phyloP scores from a whole-genome alignment of 805 yeast species.

The Saturnispora dispora region DNA sequence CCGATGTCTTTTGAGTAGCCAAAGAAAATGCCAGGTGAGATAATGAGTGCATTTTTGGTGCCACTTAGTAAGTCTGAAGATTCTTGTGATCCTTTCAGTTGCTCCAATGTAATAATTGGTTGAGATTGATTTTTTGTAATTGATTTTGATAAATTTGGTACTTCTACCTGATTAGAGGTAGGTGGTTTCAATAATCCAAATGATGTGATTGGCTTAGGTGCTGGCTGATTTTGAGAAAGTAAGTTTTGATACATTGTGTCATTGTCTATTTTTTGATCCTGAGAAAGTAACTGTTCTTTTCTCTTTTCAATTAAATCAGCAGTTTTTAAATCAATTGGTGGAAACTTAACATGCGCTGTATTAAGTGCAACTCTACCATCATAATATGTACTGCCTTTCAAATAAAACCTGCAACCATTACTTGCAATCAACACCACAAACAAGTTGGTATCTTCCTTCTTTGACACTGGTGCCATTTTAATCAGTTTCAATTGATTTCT shows the following conservation, averaged over 20 bases:
- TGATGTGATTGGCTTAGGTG: slow-evolving; percentile 3
- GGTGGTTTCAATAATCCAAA: neutral
- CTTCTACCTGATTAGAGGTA: neutral
- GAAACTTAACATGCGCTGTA: slow-evolving; percentile 36
- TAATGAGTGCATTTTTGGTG: slow-evolving; percentile 47
- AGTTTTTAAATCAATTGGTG: slow-evolving; percentile 31
- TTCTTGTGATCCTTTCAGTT: slow-evolving; percentile 46
- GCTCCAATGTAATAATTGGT: slow-evolving; percentile 22
- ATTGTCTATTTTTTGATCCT: slow-evolving; percentile 20
- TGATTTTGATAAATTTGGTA: slow-evolving; percentile 9
- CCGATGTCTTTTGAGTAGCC: slow-evolving; percentile 49
- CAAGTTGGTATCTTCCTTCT: slow-evolving; percentile 55
- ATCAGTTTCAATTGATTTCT: slow-evolving; percentile 52
- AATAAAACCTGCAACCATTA: slow-evolving; percentile 72
- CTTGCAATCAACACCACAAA: slow-evolving; percentile 72
- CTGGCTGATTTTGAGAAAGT: slow-evolving; percentile 3
- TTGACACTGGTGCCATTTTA: slow-evolving; percentile 51
- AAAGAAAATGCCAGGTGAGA: slow-evolving; percentile 82
- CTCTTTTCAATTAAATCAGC: slow-evolving; percentile 26
- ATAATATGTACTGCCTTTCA: slow-evolving; percentile 39
- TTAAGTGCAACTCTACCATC: slow-evolving; percentile 26
- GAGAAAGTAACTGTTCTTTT: slow-evolving; percentile 32
- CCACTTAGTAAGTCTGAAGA: slow-evolving; percentile 47
- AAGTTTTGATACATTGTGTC: neutral
- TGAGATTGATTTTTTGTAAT: slow-evolving; percentile 24